Percentiles rank a stretch among this genome's conserved stretches.
These are phyloP conservation scores for Clonostachys byssicola DNA, from an alignment of 2,329 filamentous ascomycete species.

Conservation along the genomic window DNA sequence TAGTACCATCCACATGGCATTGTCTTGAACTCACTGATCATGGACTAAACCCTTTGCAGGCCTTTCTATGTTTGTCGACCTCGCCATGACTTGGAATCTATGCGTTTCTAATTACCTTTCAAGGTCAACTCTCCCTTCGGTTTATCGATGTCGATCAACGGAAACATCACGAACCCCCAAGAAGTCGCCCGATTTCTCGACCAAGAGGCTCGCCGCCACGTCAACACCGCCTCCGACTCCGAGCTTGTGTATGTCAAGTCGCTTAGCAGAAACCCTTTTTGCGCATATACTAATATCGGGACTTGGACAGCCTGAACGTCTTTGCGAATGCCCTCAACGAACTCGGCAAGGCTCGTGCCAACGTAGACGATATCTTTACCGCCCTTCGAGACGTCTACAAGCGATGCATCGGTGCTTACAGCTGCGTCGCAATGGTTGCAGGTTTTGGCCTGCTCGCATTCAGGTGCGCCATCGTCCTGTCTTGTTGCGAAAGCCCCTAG, in stretches of 20 bases:
- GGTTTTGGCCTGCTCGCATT: conserved; percentile 79
- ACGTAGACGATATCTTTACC: conserved; percentile 72
- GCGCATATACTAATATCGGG: no score
- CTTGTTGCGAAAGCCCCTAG: neutral
- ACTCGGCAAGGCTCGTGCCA: conserved; percentile 77
- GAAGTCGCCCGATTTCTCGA: conserved; percentile 71
- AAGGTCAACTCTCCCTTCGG: conserved; percentile 60
- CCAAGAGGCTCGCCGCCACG: conserved; percentile 74
- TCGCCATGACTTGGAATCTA: neutral
- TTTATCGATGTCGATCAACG: conserved; percentile 72
- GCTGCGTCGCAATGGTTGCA: conserved; percentile 78
- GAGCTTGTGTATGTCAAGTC: conserved; percentile 57
- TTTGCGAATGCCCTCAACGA: conserved; percentile 80
- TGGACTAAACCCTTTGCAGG: conserved; percentile 4
- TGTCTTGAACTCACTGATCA: neutral
- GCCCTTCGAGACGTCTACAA: conserved; percentile 69
- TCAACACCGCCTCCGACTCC: conserved; percentile 87
- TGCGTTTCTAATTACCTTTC: neutral
- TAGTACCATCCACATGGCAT: neutral
- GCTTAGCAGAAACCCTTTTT: neutral
- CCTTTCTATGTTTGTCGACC: conserved; percentile 65
- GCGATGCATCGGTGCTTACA: conserved; percentile 70
- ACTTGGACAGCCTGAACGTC: conserved; percentile 60
- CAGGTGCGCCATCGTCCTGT: conserved; percentile 51
- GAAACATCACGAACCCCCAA: conserved; percentile 77